A percentile compares a stretch with the other conserved stretches of the same genome.
Evolutionary conservation across 371 early-diverging fungal genomes (phyloP).

Genomic region (Globomyces sp.): DNA sequence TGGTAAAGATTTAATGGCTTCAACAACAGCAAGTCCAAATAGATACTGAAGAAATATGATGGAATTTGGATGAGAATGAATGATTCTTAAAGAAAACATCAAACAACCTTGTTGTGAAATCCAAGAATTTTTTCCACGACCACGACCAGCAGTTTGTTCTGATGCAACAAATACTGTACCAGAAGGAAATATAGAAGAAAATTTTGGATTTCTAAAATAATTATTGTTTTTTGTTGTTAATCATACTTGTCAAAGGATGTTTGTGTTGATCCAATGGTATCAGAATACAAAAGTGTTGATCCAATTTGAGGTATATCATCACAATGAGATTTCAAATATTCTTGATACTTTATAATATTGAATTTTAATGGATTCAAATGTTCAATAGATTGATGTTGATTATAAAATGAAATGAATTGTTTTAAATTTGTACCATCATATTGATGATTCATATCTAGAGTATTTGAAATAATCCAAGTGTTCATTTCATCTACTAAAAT

Average conservation of each 20-base stretch:
- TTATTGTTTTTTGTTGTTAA: not conserved
- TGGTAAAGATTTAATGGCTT: slow-evolving; percentile 62
- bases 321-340: not conserved
- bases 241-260: slow-evolving; percentile 78
- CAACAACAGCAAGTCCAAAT: slow-evolving; percentile 77
- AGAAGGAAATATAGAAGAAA: slow-evolving; percentile 11
- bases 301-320: slow-evolving; percentile 53
- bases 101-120: slow-evolving; percentile 88
- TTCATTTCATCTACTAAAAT: too few relatives aligned
- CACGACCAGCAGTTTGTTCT: slow-evolving; percentile 7
- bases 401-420: too few relatives aligned
- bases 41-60: slow-evolving; percentile 90
- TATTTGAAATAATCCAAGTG: too few relatives aligned
- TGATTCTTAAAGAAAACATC: slow-evolving; percentile 76
- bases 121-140: slow-evolving; percentile 57
- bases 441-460: too few relatives aligned
- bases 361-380: not conserved
- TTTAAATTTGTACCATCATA: too few relatives aligned
- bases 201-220: slow-evolving; percentile 13
- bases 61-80: slow-evolving; percentile 60
- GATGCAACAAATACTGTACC: slow-evolving; percentile 10
- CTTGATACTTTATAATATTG: slow-evolving; percentile 2
- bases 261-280: slow-evolving; percentile 82
- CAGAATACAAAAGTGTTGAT: slow-evolving; percentile 69
- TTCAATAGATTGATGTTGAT: too few relatives aligned